Conservation (phyloP, 2,329 filamentous ascomycete genomes). For the Venturia aucupariae region DNA sequence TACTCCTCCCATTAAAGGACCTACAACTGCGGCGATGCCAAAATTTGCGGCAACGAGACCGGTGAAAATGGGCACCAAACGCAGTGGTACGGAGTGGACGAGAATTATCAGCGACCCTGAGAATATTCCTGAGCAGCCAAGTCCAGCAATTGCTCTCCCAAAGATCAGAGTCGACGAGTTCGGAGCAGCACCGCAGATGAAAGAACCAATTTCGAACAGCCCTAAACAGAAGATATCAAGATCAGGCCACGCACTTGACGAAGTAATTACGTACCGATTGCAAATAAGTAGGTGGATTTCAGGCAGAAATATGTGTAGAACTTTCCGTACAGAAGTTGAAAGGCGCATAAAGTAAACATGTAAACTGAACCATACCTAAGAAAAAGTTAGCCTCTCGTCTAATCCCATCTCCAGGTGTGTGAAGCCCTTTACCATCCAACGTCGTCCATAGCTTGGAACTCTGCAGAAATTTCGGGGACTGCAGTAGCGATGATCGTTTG, state of each 20-base stretch:
- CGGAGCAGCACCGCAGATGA: constrained; percentile 17
- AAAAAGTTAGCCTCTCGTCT: not conserved
- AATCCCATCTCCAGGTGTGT: not conserved
- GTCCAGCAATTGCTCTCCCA: constrained; percentile 18
- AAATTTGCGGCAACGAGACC: constrained; percentile 14
- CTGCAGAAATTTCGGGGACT: constrained; percentile 17
- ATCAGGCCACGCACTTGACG: not conserved
- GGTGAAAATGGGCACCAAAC: constrained; percentile 13
- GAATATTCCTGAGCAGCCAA: constrained; percentile 17
- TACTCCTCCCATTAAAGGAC: constrained; percentile 15
- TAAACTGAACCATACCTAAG: constrained; percentile 15
- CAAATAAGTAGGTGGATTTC: constrained; percentile 12
- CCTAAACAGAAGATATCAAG: constrained; percentile 14
- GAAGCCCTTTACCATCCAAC: constrained; percentile 27
- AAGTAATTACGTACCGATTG: constrained; percentile 9
- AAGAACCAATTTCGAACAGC: constrained; percentile 18
- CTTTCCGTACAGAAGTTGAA: constrained; percentile 14
- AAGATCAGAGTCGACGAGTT: constrained; percentile 17
- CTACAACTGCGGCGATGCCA: constrained; percentile 14
- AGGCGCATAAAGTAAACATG: constrained; percentile 9
- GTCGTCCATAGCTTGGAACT: constrained; percentile 20
- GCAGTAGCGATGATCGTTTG: constrained; percentile 29
- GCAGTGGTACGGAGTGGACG: constrained; percentile 31
- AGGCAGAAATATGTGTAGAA: constrained; percentile 15
- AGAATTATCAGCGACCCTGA: constrained; percentile 32